A percentile compares a stretch with the other conserved stretches of the same genome.
These are phyloP conservation scores for Tulasnella sp. DNA, from an alignment of 768 basidiomycete genomes.

Conservation along the genomic window DNA sequence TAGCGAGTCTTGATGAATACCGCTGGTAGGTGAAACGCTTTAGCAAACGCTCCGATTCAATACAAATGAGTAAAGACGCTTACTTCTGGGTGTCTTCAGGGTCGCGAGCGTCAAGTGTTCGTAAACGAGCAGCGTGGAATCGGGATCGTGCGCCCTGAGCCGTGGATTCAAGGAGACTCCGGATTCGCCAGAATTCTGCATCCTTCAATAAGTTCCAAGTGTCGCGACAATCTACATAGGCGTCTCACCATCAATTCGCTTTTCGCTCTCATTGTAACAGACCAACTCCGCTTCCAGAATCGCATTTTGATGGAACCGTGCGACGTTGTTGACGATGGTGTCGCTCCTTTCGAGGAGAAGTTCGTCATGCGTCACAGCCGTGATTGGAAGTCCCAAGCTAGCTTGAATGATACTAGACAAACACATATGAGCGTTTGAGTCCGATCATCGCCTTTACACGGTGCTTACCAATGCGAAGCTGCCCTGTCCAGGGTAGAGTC, in stretches of 20 bases:
- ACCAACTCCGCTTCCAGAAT: constrained; percentile 85
- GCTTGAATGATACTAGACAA: constrained; percentile 42
- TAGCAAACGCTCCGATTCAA: neutral
- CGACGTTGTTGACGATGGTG: constrained; percentile 1
- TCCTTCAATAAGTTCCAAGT: neutral
- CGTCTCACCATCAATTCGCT: constrained; percentile 60
- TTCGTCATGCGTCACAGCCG: neutral
- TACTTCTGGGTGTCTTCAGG: neutral
- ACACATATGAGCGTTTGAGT: neutral
- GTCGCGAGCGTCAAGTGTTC: neutral
- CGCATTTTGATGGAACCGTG: constrained; percentile 20
- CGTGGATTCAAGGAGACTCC: constrained; percentile 44
- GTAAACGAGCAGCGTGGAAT: neutral
- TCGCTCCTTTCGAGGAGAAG: neutral
- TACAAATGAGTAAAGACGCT: neutral
- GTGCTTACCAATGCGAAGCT: constrained; percentile 41
- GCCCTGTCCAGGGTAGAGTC: constrained; percentile 69
- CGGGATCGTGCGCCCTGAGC: constrained; percentile 40
- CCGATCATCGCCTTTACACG: neutral
- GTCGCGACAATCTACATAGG: no score
- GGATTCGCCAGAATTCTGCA: constrained; percentile 68
- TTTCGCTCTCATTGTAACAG: constrained; percentile 48
- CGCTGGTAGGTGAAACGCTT: neutral
- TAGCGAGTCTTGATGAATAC: constrained; percentile 31
- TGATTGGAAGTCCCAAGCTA: constrained; percentile 38